Conservation (phyloP, 192 early-diverging fungal genomes). For the Geosiphon pyriformis region DNA sequence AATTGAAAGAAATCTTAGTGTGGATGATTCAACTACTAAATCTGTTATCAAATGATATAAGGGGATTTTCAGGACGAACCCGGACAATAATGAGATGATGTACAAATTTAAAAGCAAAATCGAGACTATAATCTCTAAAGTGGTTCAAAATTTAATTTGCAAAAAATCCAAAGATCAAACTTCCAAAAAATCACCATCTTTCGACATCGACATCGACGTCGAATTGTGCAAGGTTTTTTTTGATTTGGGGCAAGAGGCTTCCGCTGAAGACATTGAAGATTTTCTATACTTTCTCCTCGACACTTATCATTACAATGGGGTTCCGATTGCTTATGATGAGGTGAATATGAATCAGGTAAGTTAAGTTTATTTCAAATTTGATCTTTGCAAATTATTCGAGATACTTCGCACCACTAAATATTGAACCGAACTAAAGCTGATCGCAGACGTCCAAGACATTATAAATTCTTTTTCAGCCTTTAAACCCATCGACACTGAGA, state of each 20-base stretch:
- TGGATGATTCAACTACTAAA: no score
- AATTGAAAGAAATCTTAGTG: neutral
- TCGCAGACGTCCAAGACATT: no score
- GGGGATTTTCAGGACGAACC: slow-evolving; percentile 38
- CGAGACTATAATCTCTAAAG: slow-evolving; percentile 45
- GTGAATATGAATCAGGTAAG: slow-evolving; percentile 44
- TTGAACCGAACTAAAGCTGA: no score
- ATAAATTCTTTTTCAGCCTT: no score
- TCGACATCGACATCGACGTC: slow-evolving; percentile 56
- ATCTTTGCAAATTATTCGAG: no score
- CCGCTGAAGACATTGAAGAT: slow-evolving; percentile 60
- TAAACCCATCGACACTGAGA: neutral
- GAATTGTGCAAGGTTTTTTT: slow-evolving; percentile 52
- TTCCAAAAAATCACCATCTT: no score
- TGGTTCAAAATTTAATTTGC: slow-evolving; percentile 25
- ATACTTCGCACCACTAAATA: no score
- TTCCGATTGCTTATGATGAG: slow-evolving; percentile 50
- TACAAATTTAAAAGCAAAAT: slow-evolving; percentile 45
- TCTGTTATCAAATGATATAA: slow-evolving; percentile 9
- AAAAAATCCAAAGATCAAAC: neutral
- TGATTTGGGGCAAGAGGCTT: slow-evolving; percentile 46
- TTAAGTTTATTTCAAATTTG: no score
- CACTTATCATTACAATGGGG: slow-evolving; percentile 47
- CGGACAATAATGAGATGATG: slow-evolving; percentile 15
- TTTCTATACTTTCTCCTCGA: slow-evolving; percentile 64